A percentile compares a stretch with the other conserved stretches of the same genome.
Evolutionary conservation across 2,329 filamentous ascomycete genomes (phyloP).

Genomic region (Periconia macrospinosa): DNA sequence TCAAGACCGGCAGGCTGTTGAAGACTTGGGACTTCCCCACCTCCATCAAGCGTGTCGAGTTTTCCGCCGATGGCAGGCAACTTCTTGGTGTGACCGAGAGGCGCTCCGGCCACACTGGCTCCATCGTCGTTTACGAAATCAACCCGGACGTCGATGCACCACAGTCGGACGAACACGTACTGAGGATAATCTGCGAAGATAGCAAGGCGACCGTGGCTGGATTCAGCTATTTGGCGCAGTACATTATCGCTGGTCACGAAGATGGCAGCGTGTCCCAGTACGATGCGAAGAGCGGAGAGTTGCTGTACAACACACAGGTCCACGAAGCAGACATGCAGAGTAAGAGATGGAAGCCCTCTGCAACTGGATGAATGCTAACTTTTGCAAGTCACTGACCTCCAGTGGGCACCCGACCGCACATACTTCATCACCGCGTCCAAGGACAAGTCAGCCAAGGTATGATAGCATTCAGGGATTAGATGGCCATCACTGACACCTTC

Average conservation of each 20-base stretch:
- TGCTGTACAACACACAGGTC: slow-evolving; percentile 74
- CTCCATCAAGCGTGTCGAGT: slow-evolving; percentile 96
- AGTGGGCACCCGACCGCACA: slow-evolving; percentile 90
- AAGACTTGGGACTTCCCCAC: slow-evolving; percentile 99
- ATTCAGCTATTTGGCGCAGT: slow-evolving; percentile 92
- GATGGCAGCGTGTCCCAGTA: slow-evolving; percentile 90
- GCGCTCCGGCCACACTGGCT: slow-evolving; percentile 94
- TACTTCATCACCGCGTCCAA: slow-evolving; percentile 99
- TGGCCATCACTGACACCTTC: not conserved
- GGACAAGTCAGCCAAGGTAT: slow-evolving; percentile 93
- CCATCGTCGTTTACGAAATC: slow-evolving; percentile 91
- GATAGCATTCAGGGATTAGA: slow-evolving; percentile 9
- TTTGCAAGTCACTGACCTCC: slow-evolving; percentile 82
- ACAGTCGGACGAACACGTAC: slow-evolving; percentile 78
- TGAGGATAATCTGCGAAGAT: slow-evolving; percentile 86
- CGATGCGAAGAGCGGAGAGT: slow-evolving; percentile 88
- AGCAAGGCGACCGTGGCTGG: slow-evolving; percentile 97
- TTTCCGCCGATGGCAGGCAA: slow-evolving; percentile 88
- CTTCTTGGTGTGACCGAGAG: slow-evolving; percentile 96
- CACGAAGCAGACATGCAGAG: slow-evolving; percentile 87
- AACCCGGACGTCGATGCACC: slow-evolving; percentile 78
- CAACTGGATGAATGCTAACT: slow-evolving; percentile 58
- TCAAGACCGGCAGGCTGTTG: slow-evolving; percentile 87
- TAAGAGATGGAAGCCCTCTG: slow-evolving; percentile 37
- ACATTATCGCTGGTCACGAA: slow-evolving; percentile 97